Conservation (phyloP, 257 asterid species). For the Solanum virginianum region DNA sequence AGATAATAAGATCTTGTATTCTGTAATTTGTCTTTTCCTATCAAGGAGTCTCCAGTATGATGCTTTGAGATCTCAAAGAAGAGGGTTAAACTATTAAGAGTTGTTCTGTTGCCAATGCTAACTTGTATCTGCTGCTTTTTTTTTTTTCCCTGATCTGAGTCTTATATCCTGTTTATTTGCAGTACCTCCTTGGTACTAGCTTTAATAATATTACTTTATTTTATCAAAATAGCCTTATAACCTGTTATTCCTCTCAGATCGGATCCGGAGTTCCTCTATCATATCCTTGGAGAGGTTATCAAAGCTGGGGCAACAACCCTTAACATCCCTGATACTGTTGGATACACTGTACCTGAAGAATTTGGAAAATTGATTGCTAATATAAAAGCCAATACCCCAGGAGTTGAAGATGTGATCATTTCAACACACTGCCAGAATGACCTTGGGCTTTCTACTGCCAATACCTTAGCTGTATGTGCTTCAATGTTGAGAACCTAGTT, state of each 20-base stretch:
- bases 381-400: slow-evolving; percentile 78
- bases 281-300: slow-evolving; percentile 84
- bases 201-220: neutral
- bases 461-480: slow-evolving; percentile 62
- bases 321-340: slow-evolving; percentile 96
- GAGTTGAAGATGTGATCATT: slow-evolving; percentile 75
- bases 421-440: slow-evolving; percentile 97
- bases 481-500: neutral
- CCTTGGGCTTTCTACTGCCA: slow-evolving; percentile 93
- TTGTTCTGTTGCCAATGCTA: neutral
- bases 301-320: slow-evolving; percentile 96
- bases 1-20: neutral
- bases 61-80: neutral
- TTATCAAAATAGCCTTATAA: neutral
- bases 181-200: neutral
- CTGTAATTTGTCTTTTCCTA: neutral
- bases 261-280: slow-evolving; percentile 68
- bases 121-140: neutral
- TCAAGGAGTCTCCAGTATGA: neutral
- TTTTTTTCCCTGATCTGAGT: neutral
- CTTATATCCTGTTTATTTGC: neutral
- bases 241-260: slow-evolving; percentile 43
- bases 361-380: slow-evolving; percentile 81
- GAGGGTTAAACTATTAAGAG: neutral
- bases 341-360: slow-evolving; percentile 65